A percentile compares a stretch with the other conserved stretches of the same genome.
Evolutionary conservation across 768 basidiomycete genomes (phyloP).

Genomic region (Tulasnella sp.): DNA sequence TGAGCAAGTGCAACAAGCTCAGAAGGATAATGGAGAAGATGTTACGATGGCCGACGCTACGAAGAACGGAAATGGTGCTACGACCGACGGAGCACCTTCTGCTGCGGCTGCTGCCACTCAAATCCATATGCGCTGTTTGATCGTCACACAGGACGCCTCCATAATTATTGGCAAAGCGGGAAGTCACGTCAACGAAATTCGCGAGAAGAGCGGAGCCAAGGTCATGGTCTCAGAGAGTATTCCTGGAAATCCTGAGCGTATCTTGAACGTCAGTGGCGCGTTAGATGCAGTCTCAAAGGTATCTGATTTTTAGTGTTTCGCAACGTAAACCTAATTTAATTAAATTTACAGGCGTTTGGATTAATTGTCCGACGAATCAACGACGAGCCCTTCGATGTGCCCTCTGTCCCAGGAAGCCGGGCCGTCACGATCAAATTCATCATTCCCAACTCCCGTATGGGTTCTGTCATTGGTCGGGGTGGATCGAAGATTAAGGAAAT

Average conservation of each 20-base stretch:
- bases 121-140: constrained; percentile 96
- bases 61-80: background rate
- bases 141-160: constrained; percentile 97
- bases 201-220: constrained; percentile 92
- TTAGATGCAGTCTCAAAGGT: constrained; percentile 99
- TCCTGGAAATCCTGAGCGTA: constrained; percentile 97
- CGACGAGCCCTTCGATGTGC: constrained; percentile 96
- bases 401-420: constrained; percentile 93
- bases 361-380: constrained; percentile 98
- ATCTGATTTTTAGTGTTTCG: background rate
- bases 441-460: constrained; percentile 99
- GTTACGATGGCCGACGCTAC: constrained; percentile 1
- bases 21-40: constrained; percentile 11
- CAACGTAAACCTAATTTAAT: no score
- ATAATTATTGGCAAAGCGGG: constrained; percentile 98
- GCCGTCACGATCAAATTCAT: constrained; percentile 99
- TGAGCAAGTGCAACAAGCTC: background rate
- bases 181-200: constrained; percentile 94
- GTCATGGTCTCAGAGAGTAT: constrained; percentile 98
- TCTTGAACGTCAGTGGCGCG: constrained; percentile 90
- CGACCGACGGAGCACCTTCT: constrained; percentile 35
- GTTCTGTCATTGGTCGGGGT: constrained; percentile 95
- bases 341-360: constrained; percentile 84
- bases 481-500: constrained; percentile 99
- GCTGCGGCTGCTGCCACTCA: constrained; percentile 48